Evolutionary conservation across 306 rosid genomes (phyloP).

Genomic region (Rosa lucieae): DNA sequence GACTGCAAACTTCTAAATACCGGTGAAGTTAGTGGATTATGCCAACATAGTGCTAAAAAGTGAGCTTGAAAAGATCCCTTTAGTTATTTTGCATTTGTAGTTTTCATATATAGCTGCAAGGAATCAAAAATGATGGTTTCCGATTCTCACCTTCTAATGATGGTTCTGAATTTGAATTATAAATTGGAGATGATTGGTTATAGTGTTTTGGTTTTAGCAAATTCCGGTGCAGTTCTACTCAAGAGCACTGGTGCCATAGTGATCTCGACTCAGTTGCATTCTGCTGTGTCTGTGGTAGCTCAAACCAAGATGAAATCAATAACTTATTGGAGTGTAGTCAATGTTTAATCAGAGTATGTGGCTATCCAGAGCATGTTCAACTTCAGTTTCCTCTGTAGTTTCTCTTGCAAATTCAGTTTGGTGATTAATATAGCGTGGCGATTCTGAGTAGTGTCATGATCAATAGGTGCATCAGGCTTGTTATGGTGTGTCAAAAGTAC

Average conservation of each 20-base stretch:
- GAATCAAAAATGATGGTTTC: slow-evolving; percentile 7
- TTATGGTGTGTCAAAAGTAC: slow-evolving; percentile 57
- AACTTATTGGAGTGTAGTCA: slow-evolving; percentile 49
- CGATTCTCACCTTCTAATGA: slow-evolving; percentile 8
- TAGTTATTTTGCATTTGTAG: slow-evolving; percentile 10
- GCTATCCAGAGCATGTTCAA: slow-evolving; percentile 21
- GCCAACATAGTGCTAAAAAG: slow-evolving; percentile 38
- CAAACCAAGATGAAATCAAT: slow-evolving; percentile 55
- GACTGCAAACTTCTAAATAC: slow-evolving; percentile 27
- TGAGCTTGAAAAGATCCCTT: slow-evolving; percentile 28
- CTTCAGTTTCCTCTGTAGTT: slow-evolving; percentile 19
- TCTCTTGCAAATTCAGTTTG: not conserved
- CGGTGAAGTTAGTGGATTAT: slow-evolving; percentile 41
- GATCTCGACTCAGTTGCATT: slow-evolving; percentile 41
- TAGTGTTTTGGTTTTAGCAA: slow-evolving; percentile 1
- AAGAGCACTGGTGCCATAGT: slow-evolving; percentile 33
- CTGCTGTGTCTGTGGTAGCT: slow-evolving; percentile 63
- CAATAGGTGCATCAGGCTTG: slow-evolving; percentile 71
- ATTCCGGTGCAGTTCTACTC: slow-evolving; percentile 41
- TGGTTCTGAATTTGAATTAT: not conserved
- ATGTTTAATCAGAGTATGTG: slow-evolving; percentile 53
- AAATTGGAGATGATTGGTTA: slow-evolving; percentile 4
- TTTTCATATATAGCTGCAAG: slow-evolving; percentile 13
- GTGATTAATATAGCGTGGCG: slow-evolving; percentile 3
- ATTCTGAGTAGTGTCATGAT: slow-evolving; percentile 24